Conservation (phyloP, 768 basidiomycete species). For the Sporobolomyces roseus region DNA sequence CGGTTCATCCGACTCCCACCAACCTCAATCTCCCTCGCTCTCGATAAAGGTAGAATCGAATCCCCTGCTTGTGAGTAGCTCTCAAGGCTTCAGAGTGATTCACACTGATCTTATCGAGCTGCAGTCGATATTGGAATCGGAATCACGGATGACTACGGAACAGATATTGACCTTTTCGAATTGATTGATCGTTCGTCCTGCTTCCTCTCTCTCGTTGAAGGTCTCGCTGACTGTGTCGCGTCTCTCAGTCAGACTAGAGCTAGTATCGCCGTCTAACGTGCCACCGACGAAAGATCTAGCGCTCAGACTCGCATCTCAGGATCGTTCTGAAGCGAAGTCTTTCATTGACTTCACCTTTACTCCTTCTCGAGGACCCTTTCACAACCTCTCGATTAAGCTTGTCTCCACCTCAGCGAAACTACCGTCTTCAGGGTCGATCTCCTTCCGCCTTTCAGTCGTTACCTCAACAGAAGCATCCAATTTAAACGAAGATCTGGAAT, state of each 20-base stretch:
- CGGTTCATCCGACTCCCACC: constrained; percentile 34
- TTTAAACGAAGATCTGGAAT: background rate
- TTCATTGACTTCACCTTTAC: constrained; percentile 17
- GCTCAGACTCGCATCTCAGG: background rate
- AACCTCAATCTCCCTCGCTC: background rate
- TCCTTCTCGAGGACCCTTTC: constrained; percentile 18
- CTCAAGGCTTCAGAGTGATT: too few species aligned
- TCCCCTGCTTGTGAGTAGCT: background rate
- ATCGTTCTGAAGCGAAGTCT: too few species aligned
- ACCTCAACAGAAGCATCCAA: background rate
- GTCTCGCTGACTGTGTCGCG: background rate
- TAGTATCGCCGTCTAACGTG: background rate
- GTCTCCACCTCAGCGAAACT: background rate
- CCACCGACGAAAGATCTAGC: background rate
- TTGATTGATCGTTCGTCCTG: constrained; percentile 25
- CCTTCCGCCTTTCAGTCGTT: constrained; percentile 15
- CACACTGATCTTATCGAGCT: background rate
- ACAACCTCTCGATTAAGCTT: constrained; percentile 4
- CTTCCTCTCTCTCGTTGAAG: background rate
- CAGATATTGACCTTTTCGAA: constrained; percentile 25
- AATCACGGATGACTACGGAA: constrained; percentile 38
- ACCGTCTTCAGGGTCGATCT: background rate
- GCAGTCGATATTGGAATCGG: constrained; percentile 34
- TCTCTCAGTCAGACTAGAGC: constrained; percentile 9
- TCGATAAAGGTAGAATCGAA: background rate